Conservation (phyloP, 2,329 filamentous ascomycete species). For the Talaromyces amestolkiae region DNA sequence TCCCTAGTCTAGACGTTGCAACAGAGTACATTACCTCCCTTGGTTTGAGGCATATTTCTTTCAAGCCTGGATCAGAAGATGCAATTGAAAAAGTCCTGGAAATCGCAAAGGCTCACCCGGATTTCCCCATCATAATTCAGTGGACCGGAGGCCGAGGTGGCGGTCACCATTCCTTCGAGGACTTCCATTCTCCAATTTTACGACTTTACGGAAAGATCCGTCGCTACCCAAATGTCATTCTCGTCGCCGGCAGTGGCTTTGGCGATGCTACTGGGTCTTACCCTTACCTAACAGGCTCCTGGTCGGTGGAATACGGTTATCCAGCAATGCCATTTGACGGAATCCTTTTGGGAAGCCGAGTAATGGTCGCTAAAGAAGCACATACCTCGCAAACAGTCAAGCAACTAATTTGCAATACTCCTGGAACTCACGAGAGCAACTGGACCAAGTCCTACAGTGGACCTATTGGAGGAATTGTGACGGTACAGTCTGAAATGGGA, state of each 20-base stretch:
- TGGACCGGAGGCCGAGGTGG: conserved; percentile 94
- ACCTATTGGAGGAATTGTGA: conserved; percentile 87
- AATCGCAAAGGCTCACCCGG: conserved; percentile 85
- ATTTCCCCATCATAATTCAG: conserved; percentile 84
- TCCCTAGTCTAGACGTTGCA: conserved; percentile 87
- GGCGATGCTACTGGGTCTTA: conserved; percentile 86
- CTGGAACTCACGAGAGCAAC: conserved; percentile 73
- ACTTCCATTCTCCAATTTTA: conserved; percentile 87
- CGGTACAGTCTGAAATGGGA: conserved; percentile 59
- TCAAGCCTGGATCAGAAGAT: conserved; percentile 88
- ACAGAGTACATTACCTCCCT: conserved; percentile 91
- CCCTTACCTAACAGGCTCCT: conserved; percentile 83
- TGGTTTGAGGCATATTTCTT: conserved; percentile 85
- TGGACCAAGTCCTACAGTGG: conserved; percentile 96
- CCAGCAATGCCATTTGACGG: conserved; percentile 94
- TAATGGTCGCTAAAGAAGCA: conserved; percentile 93
- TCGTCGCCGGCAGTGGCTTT: conserved; percentile 88
- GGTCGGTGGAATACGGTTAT: conserved; percentile 81
- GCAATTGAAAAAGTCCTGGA: conserved; percentile 86
- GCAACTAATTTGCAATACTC: conserved; percentile 81
- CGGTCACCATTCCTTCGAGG: conserved; percentile 90
- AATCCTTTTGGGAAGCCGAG: conserved; percentile 82
- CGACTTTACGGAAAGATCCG: conserved; percentile 88
- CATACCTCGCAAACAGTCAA: conserved; percentile 84
- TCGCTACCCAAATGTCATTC: conserved; percentile 77